phyloP scores from a whole-genome alignment of 2,329 filamentous ascomycete species.

The Talaromyces sp. region DNA sequence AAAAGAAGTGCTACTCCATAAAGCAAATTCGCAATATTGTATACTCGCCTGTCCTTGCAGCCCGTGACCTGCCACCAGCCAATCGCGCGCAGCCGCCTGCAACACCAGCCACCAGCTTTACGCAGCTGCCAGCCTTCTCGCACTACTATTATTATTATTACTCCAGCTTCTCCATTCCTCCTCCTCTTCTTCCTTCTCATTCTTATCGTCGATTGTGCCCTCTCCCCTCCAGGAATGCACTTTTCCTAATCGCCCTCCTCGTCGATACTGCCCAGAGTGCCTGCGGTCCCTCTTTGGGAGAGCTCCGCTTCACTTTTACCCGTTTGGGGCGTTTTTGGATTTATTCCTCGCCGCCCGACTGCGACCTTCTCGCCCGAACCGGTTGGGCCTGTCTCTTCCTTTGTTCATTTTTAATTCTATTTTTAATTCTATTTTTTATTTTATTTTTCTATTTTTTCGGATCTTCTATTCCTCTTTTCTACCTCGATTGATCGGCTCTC shows the following conservation, averaged over 20 bases:
- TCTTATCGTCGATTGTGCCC: neutral
- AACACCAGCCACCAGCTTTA: slow-evolving; percentile 11
- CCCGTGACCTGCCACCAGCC: neutral
- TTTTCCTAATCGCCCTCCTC: neutral
- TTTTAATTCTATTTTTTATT: neutral
- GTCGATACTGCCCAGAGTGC: neutral
- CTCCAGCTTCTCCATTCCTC: neutral
- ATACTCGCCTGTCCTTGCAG: neutral
- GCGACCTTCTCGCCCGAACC: neutral
- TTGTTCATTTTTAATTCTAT: neutral
- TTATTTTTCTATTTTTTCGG: neutral
- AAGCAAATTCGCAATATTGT: too few species aligned
- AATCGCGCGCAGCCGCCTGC: neutral
- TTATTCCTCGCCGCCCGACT: neutral
- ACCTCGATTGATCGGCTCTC: neutral
- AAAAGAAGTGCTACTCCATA: too few species aligned
- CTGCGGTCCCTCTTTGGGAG: neutral
- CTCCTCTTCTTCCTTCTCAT: neutral
- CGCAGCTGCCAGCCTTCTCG: slow-evolving; percentile 24
- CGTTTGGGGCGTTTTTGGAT: slow-evolving; percentile 6
- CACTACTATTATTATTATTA: slow-evolving; percentile 5
- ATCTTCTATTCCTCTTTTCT: neutral
- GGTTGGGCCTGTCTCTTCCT: neutral
- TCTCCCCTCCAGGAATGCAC: neutral
- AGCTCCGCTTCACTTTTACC: slow-evolving; percentile 11